These are phyloP conservation scores for Metarhizium album DNA, from an alignment of 2,329 filamentous ascomycete species.

Conservation along the genomic window DNA sequence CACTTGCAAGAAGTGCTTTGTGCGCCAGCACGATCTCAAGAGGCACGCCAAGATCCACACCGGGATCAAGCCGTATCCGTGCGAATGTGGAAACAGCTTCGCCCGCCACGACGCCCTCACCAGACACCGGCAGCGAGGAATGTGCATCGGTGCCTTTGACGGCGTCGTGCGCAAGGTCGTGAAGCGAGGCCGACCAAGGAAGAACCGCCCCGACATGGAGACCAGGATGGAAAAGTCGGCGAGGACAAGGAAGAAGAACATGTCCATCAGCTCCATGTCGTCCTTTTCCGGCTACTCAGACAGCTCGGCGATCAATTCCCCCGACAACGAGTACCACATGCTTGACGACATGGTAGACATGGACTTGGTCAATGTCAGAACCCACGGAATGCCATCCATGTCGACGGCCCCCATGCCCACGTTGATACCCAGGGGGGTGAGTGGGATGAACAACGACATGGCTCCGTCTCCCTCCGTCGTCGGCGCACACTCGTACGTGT, in stretches of 20 bases:
- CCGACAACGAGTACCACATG: slow-evolving; percentile 35
- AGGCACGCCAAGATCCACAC: slow-evolving; percentile 96
- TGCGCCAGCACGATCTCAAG: slow-evolving; percentile 93
- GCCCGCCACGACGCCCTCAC: slow-evolving; percentile 92
- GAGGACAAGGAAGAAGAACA: slow-evolving; percentile 44
- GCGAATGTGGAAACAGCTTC: slow-evolving; percentile 88
- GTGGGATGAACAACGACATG: slow-evolving; percentile 22
- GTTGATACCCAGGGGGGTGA: slow-evolving; percentile 18
- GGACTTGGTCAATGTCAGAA: slow-evolving; percentile 15
- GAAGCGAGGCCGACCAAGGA: slow-evolving; percentile 53
- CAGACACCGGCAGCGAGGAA: slow-evolving; percentile 84
- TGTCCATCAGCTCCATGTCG: slow-evolving; percentile 35
- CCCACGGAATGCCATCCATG: slow-evolving; percentile 22
- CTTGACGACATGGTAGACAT: slow-evolving; percentile 40
- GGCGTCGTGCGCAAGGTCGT: slow-evolving; percentile 53
- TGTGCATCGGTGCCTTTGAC: slow-evolving; percentile 93
- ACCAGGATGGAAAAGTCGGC: slow-evolving; percentile 47
- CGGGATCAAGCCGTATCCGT: slow-evolving; percentile 89
- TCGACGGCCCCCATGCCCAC: slow-evolving; percentile 36
- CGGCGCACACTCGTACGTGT: slow-evolving; percentile 33
- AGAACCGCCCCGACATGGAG: slow-evolving; percentile 47
- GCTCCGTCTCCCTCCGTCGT: slow-evolving; percentile 29
- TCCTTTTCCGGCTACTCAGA: slow-evolving; percentile 48
- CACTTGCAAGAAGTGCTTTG: slow-evolving; percentile 89
- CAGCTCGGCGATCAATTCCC: slow-evolving; percentile 43